phyloP scores from a whole-genome alignment of 768 basidiomycete genomes.

The Steccherinum ochraceum region DNA sequence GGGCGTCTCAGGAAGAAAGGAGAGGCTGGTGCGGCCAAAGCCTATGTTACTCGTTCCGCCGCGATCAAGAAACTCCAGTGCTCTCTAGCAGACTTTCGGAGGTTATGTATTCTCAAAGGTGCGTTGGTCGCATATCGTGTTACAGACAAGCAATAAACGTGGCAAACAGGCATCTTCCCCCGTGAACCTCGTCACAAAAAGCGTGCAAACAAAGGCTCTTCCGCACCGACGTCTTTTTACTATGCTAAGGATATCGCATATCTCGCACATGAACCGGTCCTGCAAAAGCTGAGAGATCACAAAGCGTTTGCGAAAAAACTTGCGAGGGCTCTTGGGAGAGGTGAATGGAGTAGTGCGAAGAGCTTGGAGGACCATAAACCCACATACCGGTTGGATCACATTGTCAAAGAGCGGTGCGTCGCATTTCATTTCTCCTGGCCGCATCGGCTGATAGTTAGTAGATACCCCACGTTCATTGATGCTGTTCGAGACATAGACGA shows the following conservation, averaged over 20 bases:
- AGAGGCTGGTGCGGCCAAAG: constrained; percentile 87
- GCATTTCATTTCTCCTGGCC: neutral
- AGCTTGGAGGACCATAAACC: constrained; percentile 92
- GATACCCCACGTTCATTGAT: constrained; percentile 96
- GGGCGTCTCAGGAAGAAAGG: constrained; percentile 79
- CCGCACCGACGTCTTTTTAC: constrained; percentile 96
- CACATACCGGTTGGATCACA: constrained; percentile 86
- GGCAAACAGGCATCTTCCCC: constrained; percentile 81
- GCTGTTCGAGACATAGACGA: constrained; percentile 96
- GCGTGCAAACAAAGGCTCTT: constrained; percentile 94
- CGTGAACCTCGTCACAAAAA: constrained; percentile 91
- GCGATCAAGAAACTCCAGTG: constrained; percentile 96
- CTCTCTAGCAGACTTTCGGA: constrained; percentile 92
- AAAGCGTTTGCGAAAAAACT: constrained; percentile 98
- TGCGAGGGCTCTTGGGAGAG: constrained; percentile 83
- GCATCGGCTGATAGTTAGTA: constrained; percentile 22
- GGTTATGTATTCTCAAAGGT: constrained; percentile 98
- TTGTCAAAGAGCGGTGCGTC: constrained; percentile 90
- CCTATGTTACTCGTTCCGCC: constrained; percentile 83
- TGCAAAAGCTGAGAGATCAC: constrained; percentile 91
- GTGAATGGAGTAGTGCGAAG: constrained; percentile 94
- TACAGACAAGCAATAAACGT: constrained; percentile 10
- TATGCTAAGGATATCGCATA: constrained; percentile 98
- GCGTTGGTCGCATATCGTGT: constrained; percentile 14
- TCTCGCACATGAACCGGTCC: constrained; percentile 91